Conservation (phyloP, 352 stramenopile species). For the Phytophthora palmivora region DNA sequence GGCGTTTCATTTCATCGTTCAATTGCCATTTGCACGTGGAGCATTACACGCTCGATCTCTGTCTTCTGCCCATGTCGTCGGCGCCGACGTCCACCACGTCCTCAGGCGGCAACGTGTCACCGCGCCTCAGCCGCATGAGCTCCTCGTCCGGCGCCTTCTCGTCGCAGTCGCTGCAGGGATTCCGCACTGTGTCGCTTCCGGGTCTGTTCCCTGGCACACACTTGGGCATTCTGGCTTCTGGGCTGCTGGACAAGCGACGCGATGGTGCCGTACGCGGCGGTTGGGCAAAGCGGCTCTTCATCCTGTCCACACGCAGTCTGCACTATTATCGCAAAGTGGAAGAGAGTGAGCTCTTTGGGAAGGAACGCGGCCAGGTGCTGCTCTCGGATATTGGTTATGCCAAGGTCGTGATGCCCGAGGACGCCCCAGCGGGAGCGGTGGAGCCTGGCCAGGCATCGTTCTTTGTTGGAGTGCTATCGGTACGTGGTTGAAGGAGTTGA, state of each 20-base stretch:
- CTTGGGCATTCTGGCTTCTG: constrained; percentile 79
- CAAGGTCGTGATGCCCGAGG: constrained; percentile 76
- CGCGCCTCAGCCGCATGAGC: constrained; percentile 67
- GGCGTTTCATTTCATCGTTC: constrained; percentile 28
- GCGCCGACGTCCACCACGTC: constrained; percentile 44
- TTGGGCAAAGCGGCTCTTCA: constrained; percentile 84
- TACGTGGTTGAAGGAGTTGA: constrained; percentile 16
- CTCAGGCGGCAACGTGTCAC: constrained; percentile 29
- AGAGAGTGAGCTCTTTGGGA: constrained; percentile 85
- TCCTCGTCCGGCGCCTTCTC: constrained; percentile 61
- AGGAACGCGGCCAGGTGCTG: constrained; percentile 77
- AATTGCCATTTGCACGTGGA: constrained; percentile 24
- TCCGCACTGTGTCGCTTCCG: constrained; percentile 76
- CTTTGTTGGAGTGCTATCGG: constrained; percentile 83
- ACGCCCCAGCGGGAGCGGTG: constrained; percentile 76
- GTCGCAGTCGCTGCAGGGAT: constrained; percentile 63
- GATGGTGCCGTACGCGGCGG: constrained; percentile 84
- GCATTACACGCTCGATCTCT: constrained; percentile 14
- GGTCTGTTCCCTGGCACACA: constrained; percentile 77
- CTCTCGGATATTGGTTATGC: constrained; percentile 80
- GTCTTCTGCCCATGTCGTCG: constrained; percentile 36
- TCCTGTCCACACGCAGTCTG: constrained; percentile 79
- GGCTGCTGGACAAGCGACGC: constrained; percentile 80
- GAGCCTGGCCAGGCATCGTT: constrained; percentile 63
- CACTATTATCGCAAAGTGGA: constrained; percentile 89